These are phyloP conservation scores for Ganoderma resinaceum DNA, from an alignment of 1,284 basidiomycete species.

Conservation along the genomic window DNA sequence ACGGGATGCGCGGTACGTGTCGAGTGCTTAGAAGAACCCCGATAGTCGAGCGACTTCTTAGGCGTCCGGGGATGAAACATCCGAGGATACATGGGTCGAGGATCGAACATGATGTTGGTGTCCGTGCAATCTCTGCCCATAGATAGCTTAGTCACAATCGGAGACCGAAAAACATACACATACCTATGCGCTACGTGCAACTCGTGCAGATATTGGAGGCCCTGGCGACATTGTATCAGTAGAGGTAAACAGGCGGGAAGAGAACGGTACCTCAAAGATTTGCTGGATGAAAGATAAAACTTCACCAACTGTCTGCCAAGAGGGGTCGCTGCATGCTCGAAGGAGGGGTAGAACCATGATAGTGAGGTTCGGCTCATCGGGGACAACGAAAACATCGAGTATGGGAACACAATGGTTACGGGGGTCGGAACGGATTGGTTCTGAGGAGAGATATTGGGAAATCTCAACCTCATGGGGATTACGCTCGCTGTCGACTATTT, in stretches of 20 bases:
- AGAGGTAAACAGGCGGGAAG: background rate
- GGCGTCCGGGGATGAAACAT: conserved; percentile 33
- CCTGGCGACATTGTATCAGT: conserved; percentile 13
- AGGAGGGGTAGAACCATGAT: conserved; percentile 37
- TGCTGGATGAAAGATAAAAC: conserved; percentile 33
- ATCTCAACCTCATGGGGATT: conserved; percentile 29
- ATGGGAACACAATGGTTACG: conserved; percentile 39
- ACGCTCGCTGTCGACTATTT: conserved; percentile 2
- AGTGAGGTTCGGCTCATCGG: background rate
- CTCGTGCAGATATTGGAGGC: conserved; percentile 33
- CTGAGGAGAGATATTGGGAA: conserved; percentile 6
- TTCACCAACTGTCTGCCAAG: conserved; percentile 31
- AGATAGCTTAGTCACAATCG: conserved; percentile 19
- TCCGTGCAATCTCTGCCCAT: conserved; percentile 46
- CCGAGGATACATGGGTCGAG: background rate
- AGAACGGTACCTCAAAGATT: conserved; percentile 29
- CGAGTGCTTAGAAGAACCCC: conserved; percentile 33
- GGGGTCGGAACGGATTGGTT: conserved; percentile 28
- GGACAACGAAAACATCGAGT: conserved; percentile 31
- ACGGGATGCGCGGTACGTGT: conserved; percentile 36
- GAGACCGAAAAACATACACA: conserved; percentile 24
- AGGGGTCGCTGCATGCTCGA: conserved; percentile 25
- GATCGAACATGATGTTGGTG: conserved; percentile 19
- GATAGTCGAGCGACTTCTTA: background rate
- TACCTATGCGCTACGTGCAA: conserved; percentile 31